A percentile compares a stretch with the other conserved stretches of the same genome.
Evolutionary conservation across 768 basidiomycete species (phyloP).

Genomic region (Gloeopeniophorella convolvens): DNA sequence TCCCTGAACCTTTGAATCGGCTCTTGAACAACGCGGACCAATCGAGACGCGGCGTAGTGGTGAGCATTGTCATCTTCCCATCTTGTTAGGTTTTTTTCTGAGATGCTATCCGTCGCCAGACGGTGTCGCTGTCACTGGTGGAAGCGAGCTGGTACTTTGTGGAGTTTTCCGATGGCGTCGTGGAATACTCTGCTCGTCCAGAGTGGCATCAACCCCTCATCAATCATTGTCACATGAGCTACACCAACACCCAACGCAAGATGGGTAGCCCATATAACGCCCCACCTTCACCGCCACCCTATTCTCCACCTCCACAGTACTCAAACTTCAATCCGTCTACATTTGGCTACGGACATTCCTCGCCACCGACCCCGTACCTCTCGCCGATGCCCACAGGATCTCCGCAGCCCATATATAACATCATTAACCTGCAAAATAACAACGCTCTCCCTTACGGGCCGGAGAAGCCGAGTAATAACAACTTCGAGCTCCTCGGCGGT

Average conservation of each 20-base stretch:
- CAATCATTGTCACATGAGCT: neutral
- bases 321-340: neutral
- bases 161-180: slow-evolving; percentile 5
- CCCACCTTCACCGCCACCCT: neutral
- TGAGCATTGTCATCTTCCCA: neutral
- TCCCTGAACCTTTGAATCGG: neutral
- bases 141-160: slow-evolving; percentile 3
- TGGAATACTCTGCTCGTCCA: neutral
- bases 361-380: neutral
- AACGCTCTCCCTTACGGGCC: neutral
- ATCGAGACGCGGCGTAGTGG: neutral
- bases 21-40: neutral
- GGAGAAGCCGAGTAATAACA: neutral
- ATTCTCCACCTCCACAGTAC: neutral
- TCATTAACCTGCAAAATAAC: neutral
- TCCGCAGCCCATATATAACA: neutral
- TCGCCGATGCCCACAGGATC: neutral
- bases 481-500: neutral
- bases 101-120: neutral
- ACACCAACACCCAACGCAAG: neutral
- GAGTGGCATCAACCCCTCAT: neutral
- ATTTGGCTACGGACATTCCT: neutral
- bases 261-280: neutral
- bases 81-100: neutral
- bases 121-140: slow-evolving; percentile 7